Conservation (phyloP, 441 rosid species). For the Heliophila coronopifolia region DNA sequence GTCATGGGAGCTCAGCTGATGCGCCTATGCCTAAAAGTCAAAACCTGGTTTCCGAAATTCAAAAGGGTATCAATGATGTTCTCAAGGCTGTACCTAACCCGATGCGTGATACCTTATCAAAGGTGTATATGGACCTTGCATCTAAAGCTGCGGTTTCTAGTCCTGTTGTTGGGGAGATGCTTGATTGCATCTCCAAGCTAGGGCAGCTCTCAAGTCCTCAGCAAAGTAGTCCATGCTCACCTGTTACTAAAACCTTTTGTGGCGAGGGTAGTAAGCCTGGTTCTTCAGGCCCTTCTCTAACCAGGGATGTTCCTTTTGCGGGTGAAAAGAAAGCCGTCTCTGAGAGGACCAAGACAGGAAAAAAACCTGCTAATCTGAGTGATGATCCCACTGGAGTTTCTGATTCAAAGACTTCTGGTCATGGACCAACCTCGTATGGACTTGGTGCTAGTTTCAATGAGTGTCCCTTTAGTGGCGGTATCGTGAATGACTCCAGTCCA, state of each 20-base stretch:
- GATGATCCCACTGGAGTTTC: slow-evolving; percentile 12
- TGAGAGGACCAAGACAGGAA: slow-evolving; percentile 15
- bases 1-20: slow-evolving; percentile 50
- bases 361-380: slow-evolving; percentile 16
- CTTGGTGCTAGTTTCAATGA: slow-evolving; percentile 32
- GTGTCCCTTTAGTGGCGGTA: slow-evolving; percentile 56
- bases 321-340: slow-evolving; percentile 26
- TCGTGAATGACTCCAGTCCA: slow-evolving; percentile 21
- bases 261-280: background rate
- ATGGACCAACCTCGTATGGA: slow-evolving; percentile 11
- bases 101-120: slow-evolving; percentile 40
- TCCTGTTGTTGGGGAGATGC: slow-evolving; percentile 36
- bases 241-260: background rate
- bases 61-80: slow-evolving; percentile 39
- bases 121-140: slow-evolving; percentile 46
- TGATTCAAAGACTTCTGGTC: slow-evolving; percentile 18
- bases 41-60: slow-evolving; percentile 33
- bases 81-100: slow-evolving; percentile 57
- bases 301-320: slow-evolving; percentile 2
- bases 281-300: slow-evolving; percentile 28
- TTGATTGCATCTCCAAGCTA: slow-evolving; percentile 44
- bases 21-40: slow-evolving; percentile 36
- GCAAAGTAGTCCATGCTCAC: slow-evolving; percentile 7
- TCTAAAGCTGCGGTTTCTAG: slow-evolving; percentile 44
- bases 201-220: slow-evolving; percentile 29